Conservation (phyloP, 306 rosid species). For the Mimosa pudica region DNA sequence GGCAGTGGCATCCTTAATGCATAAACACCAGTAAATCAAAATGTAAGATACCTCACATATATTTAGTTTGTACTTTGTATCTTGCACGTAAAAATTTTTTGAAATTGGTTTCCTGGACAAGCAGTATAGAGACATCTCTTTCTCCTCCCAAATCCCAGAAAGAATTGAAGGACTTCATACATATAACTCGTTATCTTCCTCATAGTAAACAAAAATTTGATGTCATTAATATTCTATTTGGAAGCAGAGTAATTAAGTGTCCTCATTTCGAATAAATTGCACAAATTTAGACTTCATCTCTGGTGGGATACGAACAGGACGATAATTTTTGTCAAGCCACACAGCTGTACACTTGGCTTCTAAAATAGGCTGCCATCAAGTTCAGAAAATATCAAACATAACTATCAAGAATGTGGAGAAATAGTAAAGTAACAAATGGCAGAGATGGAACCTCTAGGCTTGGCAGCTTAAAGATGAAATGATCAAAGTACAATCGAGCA, state of each 20-base stretch:
- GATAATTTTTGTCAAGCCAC: slow-evolving; percentile 80
- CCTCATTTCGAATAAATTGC: slow-evolving; percentile 47
- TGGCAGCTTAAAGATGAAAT: slow-evolving; percentile 77
- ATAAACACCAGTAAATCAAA: not conserved
- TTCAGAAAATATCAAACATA: slow-evolving; percentile 31
- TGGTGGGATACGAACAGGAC: slow-evolving; percentile 75
- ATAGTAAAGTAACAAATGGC: not conserved
- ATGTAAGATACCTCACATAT: not conserved
- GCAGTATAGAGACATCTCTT: not conserved
- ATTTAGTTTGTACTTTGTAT: not conserved
- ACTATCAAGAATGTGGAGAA: slow-evolving; percentile 1
- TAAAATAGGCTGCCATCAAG: slow-evolving; percentile 66
- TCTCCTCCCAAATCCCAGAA: slow-evolving; percentile 7
- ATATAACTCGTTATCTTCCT: slow-evolving; percentile 20
- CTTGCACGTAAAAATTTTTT: not conserved
- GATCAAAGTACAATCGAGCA: slow-evolving; percentile 73
- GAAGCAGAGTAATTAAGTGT: slow-evolving; percentile 37
- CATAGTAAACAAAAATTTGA: slow-evolving; percentile 20
- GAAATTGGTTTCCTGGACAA: slow-evolving; percentile 1
- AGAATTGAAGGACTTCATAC: slow-evolving; percentile 21
- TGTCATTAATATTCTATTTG: not conserved
- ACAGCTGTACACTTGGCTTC: slow-evolving; percentile 85
- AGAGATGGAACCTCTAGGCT: slow-evolving; percentile 69
- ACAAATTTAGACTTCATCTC: slow-evolving; percentile 65
- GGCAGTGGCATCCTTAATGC: not conserved